Conservation (phyloP, 2,329 filamentous ascomycete species). For the Verticillium zaregamsianum region DNA sequence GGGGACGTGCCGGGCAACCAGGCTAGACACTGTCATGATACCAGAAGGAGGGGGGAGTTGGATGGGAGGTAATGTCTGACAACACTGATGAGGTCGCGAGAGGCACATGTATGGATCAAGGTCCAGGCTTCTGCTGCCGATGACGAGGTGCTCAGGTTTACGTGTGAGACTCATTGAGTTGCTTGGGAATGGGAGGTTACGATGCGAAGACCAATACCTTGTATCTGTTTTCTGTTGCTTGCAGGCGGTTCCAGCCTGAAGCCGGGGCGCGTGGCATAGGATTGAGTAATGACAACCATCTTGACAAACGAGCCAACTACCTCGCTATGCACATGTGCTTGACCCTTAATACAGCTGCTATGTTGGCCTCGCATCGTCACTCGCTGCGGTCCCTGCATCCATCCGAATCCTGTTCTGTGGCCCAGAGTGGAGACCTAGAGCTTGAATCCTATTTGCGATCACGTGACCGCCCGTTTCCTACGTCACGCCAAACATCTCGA, state of each 20-base stretch:
- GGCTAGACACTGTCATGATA: slow-evolving; percentile 12
- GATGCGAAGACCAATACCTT: slow-evolving; percentile 15
- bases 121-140: neutral
- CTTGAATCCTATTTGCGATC: slow-evolving; percentile 3
- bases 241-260: slow-evolving; percentile 12
- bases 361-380: neutral
- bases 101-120: neutral
- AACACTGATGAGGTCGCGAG: neutral
- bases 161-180: neutral
- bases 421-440: neutral
- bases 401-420: slow-evolving; percentile 1
- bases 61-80: neutral
- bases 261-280: slow-evolving; percentile 10
- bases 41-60: slow-evolving; percentile 7
- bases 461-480: slow-evolving; percentile 9
- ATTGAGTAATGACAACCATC: slow-evolving; percentile 14
- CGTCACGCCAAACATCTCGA: slow-evolving; percentile 2
- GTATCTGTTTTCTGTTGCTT: slow-evolving; percentile 12
- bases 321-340: neutral
- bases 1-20: neutral
- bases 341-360: neutral
- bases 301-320: neutral
- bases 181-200: slow-evolving; percentile 5
- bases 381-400: neutral
- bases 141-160: neutral